Base-by-base conservation (phyloP, 163 green algal species). In the Smithsoniella earleae region DNA sequence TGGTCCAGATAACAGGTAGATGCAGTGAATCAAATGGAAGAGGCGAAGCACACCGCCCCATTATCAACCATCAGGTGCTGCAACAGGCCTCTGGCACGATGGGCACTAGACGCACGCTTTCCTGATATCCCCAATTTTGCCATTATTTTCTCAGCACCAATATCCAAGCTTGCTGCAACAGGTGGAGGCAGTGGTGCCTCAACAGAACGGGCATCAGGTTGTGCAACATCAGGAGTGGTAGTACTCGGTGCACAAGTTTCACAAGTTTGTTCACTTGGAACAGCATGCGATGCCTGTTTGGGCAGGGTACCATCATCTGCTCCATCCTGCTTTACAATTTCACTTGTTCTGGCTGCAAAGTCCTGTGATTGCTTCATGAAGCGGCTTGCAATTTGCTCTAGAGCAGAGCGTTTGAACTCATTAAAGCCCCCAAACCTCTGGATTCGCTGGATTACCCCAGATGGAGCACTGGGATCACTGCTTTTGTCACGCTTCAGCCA, bases 21-120 rank as follows among this genome's bases (percentile, higher is more conserved):
- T n/a, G n/a, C 16, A 54, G 43, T 18, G 43, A 54, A 54, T 54
- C 43, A 18, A 54, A 16, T 16, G 18, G 43, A 54, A 54, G 43
- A 54, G 43, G 43, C 16, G 43, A 18, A 18, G 49, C 49, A 10
- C 49, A 64, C 49, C 49, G 8, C 33, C 30, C 55, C 55, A 34
- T 66, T 34, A 31, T 30, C 30, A 13, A 66, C 55, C 55, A 66
- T 66, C 20, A 66, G 30, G 55, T 66, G 55, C 55, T 66, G 30
- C 38, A 66, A 31, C 3, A 66, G 55, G 13, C 55, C 55, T 31
- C 43, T 66, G 3, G 55, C 55, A 3, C 25, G 10, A 3, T 13
- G 25, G 55, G 25, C 22, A 49, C 13, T 49, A 10, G 40, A 22
- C 10, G 10, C 40, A 13, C 10, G 40, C 40, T 13, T 49, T 10